These are phyloP conservation scores for Ceratobasidium sp. DNA, from an alignment of 1,284 basidiomycete species.

Conservation along the genomic window DNA sequence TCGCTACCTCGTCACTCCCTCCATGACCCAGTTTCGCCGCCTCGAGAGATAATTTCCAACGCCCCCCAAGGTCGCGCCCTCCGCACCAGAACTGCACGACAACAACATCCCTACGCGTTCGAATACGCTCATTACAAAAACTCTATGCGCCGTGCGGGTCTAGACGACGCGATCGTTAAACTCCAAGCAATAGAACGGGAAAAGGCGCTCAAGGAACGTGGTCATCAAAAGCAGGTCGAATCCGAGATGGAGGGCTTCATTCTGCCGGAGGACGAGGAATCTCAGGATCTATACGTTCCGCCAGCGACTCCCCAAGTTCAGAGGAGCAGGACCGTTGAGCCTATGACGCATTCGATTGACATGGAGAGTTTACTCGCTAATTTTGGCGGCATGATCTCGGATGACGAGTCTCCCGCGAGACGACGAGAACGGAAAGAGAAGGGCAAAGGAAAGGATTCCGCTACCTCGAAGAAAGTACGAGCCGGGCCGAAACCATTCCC, in stretches of 20 bases:
- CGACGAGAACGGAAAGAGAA: constrained; percentile 13
- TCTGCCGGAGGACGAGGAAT: constrained; percentile 44
- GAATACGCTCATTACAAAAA: constrained; percentile 40
- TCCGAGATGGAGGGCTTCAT: constrained; percentile 43
- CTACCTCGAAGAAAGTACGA: background rate
- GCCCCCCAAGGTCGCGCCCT: constrained; percentile 23
- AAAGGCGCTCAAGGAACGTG: background rate
- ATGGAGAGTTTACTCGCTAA: constrained; percentile 32
- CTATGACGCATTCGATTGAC: constrained; percentile 11
- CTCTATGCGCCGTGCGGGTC: constrained; percentile 37
- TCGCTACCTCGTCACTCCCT: background rate
- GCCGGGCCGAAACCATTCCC: constrained; percentile 33
- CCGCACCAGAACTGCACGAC: constrained; percentile 39
- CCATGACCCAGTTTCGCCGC: background rate
- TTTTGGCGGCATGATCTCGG: constrained; percentile 39
- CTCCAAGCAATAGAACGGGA: constrained; percentile 23
- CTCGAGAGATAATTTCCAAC: background rate
- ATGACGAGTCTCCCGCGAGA: constrained; percentile 28
- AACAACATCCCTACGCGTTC: constrained; percentile 42
- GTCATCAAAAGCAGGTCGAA: background rate
- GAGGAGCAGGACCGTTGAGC: background rate
- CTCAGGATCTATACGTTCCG: constrained; percentile 38
- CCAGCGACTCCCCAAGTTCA: background rate
- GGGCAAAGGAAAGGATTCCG: background rate
- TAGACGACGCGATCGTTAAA: constrained; percentile 37